Conservation (phyloP, 768 basidiomycete species). For the Calvatia gigantea region DNA sequence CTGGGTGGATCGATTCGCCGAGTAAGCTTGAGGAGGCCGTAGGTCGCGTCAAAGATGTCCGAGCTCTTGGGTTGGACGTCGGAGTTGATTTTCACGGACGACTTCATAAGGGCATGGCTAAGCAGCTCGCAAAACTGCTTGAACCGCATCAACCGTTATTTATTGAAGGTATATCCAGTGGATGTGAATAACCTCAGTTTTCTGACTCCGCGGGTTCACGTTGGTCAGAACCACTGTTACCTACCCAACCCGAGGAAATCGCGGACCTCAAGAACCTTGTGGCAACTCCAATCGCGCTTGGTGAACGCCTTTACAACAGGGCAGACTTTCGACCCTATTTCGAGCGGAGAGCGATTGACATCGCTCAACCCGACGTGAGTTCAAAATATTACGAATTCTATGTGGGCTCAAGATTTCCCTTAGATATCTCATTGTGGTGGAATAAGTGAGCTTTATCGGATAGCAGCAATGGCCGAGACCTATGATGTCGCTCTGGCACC, state of each 20-base stretch:
- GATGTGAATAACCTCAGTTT: not conserved
- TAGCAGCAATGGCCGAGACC: constrained; percentile 57
- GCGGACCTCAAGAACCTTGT: constrained; percentile 52
- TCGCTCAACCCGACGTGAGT: constrained; percentile 65
- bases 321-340: constrained; percentile 64
- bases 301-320: constrained; percentile 62
- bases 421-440: constrained; percentile 60
- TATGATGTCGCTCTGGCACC: constrained; percentile 74
- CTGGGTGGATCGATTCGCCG: constrained; percentile 64
- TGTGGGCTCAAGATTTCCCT: not conserved
- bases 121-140: constrained; percentile 58
- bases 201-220: not conserved
- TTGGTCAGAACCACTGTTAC: constrained; percentile 51
- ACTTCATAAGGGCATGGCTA: constrained; percentile 66
- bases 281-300: constrained; percentile 57
- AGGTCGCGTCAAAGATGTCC: constrained; percentile 48
- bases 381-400: not conserved
- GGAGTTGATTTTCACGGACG: constrained; percentile 71
- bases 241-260: constrained; percentile 58
- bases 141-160: constrained; percentile 61
- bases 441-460: constrained; percentile 54
- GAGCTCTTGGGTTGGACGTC: constrained; percentile 55
- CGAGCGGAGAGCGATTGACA: constrained; percentile 60
- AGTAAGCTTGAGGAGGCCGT: constrained; percentile 46
- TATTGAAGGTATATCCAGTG: constrained; percentile 51